A percentile compares a stretch with the other conserved stretches of the same genome.
Evolutionary conservation across 805 yeast genomes (phyloP).

Genomic region (Wickerhamomyces pijperi): DNA sequence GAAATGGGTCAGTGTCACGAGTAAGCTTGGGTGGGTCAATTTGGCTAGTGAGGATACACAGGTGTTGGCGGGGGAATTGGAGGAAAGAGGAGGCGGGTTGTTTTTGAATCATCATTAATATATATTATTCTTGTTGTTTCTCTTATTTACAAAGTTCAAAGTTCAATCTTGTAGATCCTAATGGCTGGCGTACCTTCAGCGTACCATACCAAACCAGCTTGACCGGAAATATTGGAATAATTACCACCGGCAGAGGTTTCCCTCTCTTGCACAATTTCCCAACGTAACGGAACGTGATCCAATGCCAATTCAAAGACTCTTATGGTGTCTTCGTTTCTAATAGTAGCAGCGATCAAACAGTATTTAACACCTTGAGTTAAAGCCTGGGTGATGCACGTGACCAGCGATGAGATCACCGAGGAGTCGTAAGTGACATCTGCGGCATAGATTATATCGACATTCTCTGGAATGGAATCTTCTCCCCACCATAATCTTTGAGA

Average conservation of each 20-base stretch:
- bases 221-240: too few species aligned
- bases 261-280: slow-evolving; percentile 7
- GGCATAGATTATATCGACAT: slow-evolving; percentile 48
- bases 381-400: slow-evolving; percentile 29
- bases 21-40: slow-evolving; percentile 75
- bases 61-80: slow-evolving; percentile 58
- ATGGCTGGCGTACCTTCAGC: slow-evolving; percentile 10
- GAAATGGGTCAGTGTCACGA: slow-evolving; percentile 53
- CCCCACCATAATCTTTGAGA: slow-evolving; percentile 53
- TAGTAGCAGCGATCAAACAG: slow-evolving; percentile 60
- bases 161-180: slow-evolving; percentile 8
- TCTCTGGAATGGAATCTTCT: slow-evolving; percentile 26
- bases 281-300: slow-evolving; percentile 9
- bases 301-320: slow-evolving; percentile 30
- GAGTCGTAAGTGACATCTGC: slow-evolving; percentile 87
- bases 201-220: slow-evolving; percentile 16
- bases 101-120: slow-evolving; percentile 35
- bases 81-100: slow-evolving; percentile 70
- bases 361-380: slow-evolving; percentile 10
- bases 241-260: too few species aligned
- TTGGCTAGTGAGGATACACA: slow-evolving; percentile 46
- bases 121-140: too few species aligned
- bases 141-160: too few species aligned
- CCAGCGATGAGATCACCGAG: slow-evolving; percentile 41
- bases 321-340: slow-evolving; percentile 49